These are phyloP conservation scores for Zymoseptoria crescenta DNA, from an alignment of 2,329 filamentous ascomycete species.

Conservation along the genomic window DNA sequence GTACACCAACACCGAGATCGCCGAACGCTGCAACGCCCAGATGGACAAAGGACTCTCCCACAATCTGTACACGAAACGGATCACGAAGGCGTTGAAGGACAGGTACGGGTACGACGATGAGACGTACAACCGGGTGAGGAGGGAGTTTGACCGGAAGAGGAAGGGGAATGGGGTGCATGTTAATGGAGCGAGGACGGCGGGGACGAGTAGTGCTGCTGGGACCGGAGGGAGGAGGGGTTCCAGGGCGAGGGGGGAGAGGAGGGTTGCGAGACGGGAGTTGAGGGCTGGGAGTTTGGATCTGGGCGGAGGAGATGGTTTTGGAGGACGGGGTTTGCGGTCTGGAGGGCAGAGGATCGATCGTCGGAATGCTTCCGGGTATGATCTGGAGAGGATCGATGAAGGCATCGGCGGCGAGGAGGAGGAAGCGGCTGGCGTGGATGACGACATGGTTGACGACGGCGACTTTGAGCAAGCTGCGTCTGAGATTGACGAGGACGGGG, in stretches of 20 bases:
- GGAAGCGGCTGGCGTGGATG: too few relatives aligned
- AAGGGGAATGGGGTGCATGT: neutral
- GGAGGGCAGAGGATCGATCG: neutral
- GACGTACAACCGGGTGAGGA: neutral
- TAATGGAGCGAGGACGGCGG: neutral
- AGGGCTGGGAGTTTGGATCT: neutral
- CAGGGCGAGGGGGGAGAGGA: neutral
- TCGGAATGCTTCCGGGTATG: neutral
- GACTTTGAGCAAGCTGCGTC: neutral
- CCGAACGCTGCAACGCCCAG: neutral
- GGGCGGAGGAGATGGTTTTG: neutral
- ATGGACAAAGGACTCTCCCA: neutral
- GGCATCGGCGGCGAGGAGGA: too few relatives aligned
- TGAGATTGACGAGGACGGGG: neutral
- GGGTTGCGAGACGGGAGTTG: too few relatives aligned
- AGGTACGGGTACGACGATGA: neutral
- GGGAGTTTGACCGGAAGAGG: neutral
- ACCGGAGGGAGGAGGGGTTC: neutral
- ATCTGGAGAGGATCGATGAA: too few relatives aligned
- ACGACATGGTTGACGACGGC: neutral
- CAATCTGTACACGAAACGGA: neutral
- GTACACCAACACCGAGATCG: neutral
- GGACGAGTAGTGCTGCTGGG: too few relatives aligned
- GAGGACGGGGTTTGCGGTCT: neutral
- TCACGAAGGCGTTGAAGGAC: neutral